phyloP scores from a whole-genome alignment of 2,329 filamentous ascomycete species.

The Paradendryphiella salina region DNA sequence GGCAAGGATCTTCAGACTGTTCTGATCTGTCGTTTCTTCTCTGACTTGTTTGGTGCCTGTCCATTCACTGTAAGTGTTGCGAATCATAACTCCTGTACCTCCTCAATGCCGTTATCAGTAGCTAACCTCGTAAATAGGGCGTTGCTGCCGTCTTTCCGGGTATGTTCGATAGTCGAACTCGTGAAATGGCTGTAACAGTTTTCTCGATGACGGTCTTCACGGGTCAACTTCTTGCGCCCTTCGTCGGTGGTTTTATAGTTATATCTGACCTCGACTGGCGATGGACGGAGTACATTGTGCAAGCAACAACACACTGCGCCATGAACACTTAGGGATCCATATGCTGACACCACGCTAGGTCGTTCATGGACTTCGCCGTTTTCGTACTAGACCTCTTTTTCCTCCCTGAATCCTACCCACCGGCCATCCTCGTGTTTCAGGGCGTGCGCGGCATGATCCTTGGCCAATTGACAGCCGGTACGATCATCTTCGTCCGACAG shows the following conservation, averaged over 20 bases:
- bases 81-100: no score
- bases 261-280: constrained; percentile 57
- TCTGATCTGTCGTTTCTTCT: constrained; percentile 57
- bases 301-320: not conserved
- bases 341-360: not conserved
- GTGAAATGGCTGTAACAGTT: constrained; percentile 52
- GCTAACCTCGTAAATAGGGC: constrained; percentile 22
- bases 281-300: constrained; percentile 60
- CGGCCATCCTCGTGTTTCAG: constrained; percentile 69
- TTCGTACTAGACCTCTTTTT: constrained; percentile 58
- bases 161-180: constrained; percentile 55
- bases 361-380: constrained; percentile 59
- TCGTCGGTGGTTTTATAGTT: constrained; percentile 60
- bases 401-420: constrained; percentile 62
- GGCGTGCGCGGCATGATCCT: constrained; percentile 68
- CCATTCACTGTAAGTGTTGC: constrained; percentile 53
- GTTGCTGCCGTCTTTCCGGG: constrained; percentile 61
- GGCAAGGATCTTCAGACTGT: constrained; percentile 59
- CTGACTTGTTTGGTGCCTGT: constrained; percentile 59
- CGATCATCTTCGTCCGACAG: constrained; percentile 65
- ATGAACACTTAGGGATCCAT: no score
- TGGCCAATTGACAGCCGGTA: constrained; percentile 70
- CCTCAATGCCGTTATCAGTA: not conserved
- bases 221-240: constrained; percentile 58
- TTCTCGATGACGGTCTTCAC: constrained; percentile 58